Evolutionary conservation across 176 grass and related monocot genomes (phyloP), one percentile per base, ranked within the genome.

Genomic region (Bothriochloa decipiens): DNA sequence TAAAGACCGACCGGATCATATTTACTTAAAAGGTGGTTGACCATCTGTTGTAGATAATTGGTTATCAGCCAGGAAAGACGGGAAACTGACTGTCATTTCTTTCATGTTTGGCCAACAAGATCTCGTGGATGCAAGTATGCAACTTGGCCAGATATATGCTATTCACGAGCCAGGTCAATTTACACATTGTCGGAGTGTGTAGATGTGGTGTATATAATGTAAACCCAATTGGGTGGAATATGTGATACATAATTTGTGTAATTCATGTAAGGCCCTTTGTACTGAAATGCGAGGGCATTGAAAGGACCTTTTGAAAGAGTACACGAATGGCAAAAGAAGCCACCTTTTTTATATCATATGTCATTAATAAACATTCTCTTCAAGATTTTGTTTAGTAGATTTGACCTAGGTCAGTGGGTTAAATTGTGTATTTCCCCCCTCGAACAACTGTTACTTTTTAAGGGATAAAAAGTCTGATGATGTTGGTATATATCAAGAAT

Each of bases 261-360:
- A 28, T 71, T 78, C 73, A 78, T 76, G 73, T 82, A 50, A 28
- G 70, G 77, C 4, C 52, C 52, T 8, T 18, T 77, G 73, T 83
- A 23, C 65, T 18, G 8, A 52, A 83, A 71, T 28, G 67, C n/a
- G 35, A 67, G 77, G 46, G 22, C 17, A 14, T 26, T 15, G 23
- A 18, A 65, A 79, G 64, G 39, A 65, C n/a, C 28, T 79, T 11
- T 62, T 65, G 61, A 49, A 47, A 80, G 20, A 39, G 64, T 65
- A 67, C 78, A 68, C 18, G 22, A 16, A 80, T 7, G 22, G 35
- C 8, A 62, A 76, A 39, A 60, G 50, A 55, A 39, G 1, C 0
- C 68, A 71, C 2, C 11, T 42, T 14, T 3, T 72, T 46, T 5
- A 2, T 45, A 6, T 14, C 5, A 65, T 29, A 47, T 46, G 40